phyloP scores from a whole-genome alignment of 345 rosid genomes.

The Lepidium aucheri region DNA sequence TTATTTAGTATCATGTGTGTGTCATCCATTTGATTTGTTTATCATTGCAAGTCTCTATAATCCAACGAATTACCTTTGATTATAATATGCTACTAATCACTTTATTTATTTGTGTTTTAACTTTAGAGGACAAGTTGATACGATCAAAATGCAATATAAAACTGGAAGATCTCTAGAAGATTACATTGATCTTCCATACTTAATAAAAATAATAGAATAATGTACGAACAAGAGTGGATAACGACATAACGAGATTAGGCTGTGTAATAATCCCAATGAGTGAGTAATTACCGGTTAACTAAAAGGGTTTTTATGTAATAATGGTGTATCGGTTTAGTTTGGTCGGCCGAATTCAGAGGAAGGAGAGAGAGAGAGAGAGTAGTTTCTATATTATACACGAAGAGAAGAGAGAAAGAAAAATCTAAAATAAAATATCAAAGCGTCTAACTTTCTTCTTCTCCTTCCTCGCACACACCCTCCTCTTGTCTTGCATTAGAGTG shows the following conservation, averaged over 20 bases:
- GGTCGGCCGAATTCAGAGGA: constrained; percentile 11
- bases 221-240: neutral
- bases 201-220: neutral
- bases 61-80: neutral
- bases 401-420: neutral
- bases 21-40: neutral
- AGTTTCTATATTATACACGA: too few relatives aligned
- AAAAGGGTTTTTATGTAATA: constrained; percentile 18
- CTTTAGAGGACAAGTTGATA: constrained; percentile 5
- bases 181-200: neutral
- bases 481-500: constrained; percentile 9
- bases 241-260: constrained; percentile 10
- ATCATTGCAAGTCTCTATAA: neutral
- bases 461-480: neutral
- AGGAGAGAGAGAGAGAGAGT: too few relatives aligned
- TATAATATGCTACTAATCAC: neutral
- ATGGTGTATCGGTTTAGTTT: neutral
- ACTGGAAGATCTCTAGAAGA: constrained; percentile 5
- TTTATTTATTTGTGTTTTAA: constrained; percentile 1
- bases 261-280: neutral
- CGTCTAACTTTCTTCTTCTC: constrained; percentile 23
- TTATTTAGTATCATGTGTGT: neutral
- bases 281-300: neutral
- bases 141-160: neutral
- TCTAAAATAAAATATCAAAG: constrained; percentile 19